Base-by-base conservation (phyloP, 352 stramenopile genomes). In the Phytophthora sansomeana region DNA sequence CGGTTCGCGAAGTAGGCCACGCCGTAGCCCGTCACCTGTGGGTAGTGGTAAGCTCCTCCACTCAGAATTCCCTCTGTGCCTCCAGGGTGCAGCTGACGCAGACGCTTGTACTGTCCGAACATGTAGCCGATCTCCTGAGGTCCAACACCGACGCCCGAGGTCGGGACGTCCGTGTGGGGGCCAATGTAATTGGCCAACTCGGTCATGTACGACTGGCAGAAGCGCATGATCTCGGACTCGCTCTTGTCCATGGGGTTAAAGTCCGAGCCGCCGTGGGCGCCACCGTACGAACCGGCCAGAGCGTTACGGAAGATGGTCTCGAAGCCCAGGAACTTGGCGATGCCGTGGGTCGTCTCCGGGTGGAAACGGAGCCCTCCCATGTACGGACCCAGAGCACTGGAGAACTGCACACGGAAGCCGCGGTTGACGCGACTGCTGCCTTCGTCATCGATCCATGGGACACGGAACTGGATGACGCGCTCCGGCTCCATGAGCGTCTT, bases 121-220 rank as follows among this genome's bases (percentile, higher is more conserved):
- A 99, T 92, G 81, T 98, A 98, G 67, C 94, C 92, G 54, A 98
- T 97, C 81, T 99, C 97, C 59, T 97, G 89, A 8, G 90, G 71
- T 11, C 93, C 95, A 17, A 98, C 95, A 44, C 96, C 97, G 42
- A 98, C 96, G 21, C 97, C 97, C 64, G 98, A 98, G 10, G 90
- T 98, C 13, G 97, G 97, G 60, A 97, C 89, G 74, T 99, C 97
- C 57, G 96, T 87, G 78, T 98, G 93, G 10, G 96, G 95, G 7
- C 97, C 97, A 71, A 99, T 98, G 84, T 99, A 99, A 72, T 99
- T 99, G 62, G 91, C 88, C 49, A 99, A 78, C 73, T 99, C 97
- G 2, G 95, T 99, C 95, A 99, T 99, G 80, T 98, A 99, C 41
- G 83, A 96, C 81, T 99, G 96, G 69, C 97, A 99, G 76, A 99